phyloP scores from a whole-genome alignment of 495 filamentous ascomycete species.

The Staphylotrichum longicolle region DNA sequence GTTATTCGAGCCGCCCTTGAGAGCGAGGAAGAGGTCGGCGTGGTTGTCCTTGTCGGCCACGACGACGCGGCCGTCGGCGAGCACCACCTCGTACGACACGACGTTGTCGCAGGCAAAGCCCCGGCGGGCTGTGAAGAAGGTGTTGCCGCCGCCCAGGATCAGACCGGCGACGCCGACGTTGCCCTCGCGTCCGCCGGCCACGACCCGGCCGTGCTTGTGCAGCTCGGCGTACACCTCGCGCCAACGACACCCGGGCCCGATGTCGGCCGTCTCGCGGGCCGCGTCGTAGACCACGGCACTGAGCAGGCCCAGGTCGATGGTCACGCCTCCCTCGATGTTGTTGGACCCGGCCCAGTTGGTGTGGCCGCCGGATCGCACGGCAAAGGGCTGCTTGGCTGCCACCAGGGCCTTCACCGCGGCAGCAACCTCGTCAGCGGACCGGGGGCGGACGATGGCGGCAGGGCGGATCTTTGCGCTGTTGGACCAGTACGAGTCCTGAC shows the following conservation, averaged over 20 bases:
- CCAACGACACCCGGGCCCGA: constrained; percentile 49
- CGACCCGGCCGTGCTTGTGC: constrained; percentile 30
- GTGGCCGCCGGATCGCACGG: constrained; percentile 53
- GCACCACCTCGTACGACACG: constrained; percentile 48
- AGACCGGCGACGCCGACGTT: constrained; percentile 55
- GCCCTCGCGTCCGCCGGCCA: constrained; percentile 48
- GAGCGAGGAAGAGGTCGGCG: constrained; percentile 47
- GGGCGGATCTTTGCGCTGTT: constrained; percentile 40
- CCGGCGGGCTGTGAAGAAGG: constrained; percentile 43
- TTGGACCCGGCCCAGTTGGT: constrained; percentile 43
- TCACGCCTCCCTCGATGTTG: constrained; percentile 48
- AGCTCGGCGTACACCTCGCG: constrained; percentile 44
- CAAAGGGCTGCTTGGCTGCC: constrained; percentile 42
- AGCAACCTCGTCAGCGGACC: constrained; percentile 38
- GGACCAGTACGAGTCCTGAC: constrained; percentile 45
- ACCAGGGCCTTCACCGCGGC: constrained; percentile 32
- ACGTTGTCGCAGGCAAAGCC: constrained; percentile 52
- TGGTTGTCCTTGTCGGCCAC: constrained; percentile 33
- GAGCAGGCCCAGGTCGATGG: constrained; percentile 51
- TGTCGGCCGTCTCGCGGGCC: constrained; percentile 37
- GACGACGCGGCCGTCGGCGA: constrained; percentile 35
- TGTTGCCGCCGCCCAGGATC: constrained; percentile 50
- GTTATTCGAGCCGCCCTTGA: constrained; percentile 58
- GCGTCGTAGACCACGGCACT: constrained; percentile 32
- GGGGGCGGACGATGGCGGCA: constrained; percentile 40